Conservation (phyloP, 2,329 filamentous ascomycete species). For the Ophiocordyceps sinensis region DNA sequence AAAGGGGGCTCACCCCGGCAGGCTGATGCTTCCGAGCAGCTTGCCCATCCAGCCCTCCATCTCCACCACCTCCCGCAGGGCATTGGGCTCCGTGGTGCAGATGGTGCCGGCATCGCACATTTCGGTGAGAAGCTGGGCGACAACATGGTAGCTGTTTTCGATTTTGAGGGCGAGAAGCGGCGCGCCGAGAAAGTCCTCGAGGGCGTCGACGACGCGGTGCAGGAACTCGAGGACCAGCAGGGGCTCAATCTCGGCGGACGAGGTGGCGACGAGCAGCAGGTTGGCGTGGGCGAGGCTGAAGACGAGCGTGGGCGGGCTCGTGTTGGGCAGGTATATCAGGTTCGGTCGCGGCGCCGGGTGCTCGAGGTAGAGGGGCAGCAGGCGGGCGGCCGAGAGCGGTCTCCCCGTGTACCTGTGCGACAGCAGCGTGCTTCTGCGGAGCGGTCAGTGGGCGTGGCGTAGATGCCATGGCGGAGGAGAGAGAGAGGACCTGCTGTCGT, state of each 20-base stretch:
- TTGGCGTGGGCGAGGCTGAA: conserved; percentile 82
- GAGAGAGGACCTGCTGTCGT: conserved; percentile 69
- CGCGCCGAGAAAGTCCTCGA: conserved; percentile 87
- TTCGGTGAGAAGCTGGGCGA: conserved; percentile 82
- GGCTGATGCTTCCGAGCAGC: conserved; percentile 70
- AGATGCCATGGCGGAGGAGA: not conserved
- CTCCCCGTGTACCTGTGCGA: conserved; percentile 79
- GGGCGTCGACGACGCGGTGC: conserved; percentile 78
- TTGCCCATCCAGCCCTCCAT: conserved; percentile 84
- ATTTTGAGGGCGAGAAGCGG: conserved; percentile 78
- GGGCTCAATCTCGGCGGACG: conserved; percentile 77
- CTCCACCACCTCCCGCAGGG: conserved; percentile 79
- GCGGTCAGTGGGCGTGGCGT: not conserved
- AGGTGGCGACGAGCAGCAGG: conserved; percentile 71
- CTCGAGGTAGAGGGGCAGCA: conserved; percentile 77
- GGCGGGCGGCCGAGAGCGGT: conserved; percentile 58
- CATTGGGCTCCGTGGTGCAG: conserved; percentile 84
- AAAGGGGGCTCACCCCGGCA: conserved; percentile 47
- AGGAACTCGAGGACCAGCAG: conserved; percentile 87
- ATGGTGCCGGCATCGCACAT: conserved; percentile 94
- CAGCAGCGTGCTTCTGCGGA: conserved; percentile 62
- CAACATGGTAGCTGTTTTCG: conserved; percentile 81
- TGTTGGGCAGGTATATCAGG: conserved; percentile 69
- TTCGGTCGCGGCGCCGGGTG: conserved; percentile 71
- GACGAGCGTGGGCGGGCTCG: conserved; percentile 72